Evolutionary conservation across 2,329 filamentous ascomycete species (phyloP).

Genomic region (Scortechinia acanthostroma): DNA sequence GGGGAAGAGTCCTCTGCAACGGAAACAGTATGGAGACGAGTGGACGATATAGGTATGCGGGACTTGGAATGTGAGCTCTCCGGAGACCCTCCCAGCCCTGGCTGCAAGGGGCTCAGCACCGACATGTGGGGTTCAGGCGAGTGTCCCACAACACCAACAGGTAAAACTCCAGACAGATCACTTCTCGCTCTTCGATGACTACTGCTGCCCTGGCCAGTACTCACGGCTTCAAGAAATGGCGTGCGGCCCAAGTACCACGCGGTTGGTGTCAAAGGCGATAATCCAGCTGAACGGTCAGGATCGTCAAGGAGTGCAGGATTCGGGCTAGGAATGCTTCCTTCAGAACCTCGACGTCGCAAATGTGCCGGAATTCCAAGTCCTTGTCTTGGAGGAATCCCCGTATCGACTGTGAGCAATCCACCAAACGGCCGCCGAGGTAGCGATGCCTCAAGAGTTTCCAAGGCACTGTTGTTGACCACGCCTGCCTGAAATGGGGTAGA

Average conservation of each 20-base stretch:
- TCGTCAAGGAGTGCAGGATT: neutral
- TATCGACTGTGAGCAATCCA: neutral
- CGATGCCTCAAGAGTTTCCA: no score
- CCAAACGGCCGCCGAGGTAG: neutral
- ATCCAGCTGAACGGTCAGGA: neutral
- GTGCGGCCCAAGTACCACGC: neutral
- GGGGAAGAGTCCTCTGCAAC: neutral
- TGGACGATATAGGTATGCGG: neutral
- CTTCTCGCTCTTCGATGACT: neutral
- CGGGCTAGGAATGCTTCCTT: neutral
- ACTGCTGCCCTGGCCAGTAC: neutral
- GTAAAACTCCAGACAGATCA: neutral
- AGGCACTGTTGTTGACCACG: no score
- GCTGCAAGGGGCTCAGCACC: neutral
- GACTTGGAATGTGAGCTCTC: conserved; percentile 1
- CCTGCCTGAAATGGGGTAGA: no score
- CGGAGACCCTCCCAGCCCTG: neutral
- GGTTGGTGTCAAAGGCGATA: neutral
- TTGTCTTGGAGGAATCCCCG: neutral
- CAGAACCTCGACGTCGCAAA: neutral
- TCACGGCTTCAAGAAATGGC: neutral
- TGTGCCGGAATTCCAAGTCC: neutral
- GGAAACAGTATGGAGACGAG: neutral
- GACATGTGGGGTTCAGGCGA: neutral
- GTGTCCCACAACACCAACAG: neutral